Evolutionary conservation across 495 filamentous ascomycete genomes (phyloP), one percentile per base, ranked within the genome.

Genomic region (Hyphodiscus hymeniophilus): DNA sequence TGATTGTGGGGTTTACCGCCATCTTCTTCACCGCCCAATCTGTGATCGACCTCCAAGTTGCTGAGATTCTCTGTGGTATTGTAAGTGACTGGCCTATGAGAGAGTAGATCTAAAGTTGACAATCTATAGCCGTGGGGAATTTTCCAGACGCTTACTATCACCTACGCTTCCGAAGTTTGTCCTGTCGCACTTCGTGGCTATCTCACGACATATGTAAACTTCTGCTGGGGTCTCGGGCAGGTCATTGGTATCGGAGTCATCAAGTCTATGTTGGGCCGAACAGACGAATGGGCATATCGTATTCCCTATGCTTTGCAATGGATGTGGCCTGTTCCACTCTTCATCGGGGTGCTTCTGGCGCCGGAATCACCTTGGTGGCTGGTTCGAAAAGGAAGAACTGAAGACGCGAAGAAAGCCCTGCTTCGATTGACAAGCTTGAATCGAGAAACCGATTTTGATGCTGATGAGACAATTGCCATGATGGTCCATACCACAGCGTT

Each of bases 301-400:
- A 47, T 55, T 50, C 80, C 81, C 0, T 89, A 86, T 51, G 79
- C 78, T 3, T 60, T 89, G 7, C 87, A 92, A 64, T 92, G 87
- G 86, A 84, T 92, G 74, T 92, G 85, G 84, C 85, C 86, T 0
- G 58, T 84, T 3, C 85, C 85, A 2, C 70, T 92, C 5, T 75
- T 84, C 45, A 69, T 87, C 49, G 84, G 80, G 20, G 80, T 87
- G 47, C 71, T 67, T 41, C 74, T 86, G 18, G 83, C 84, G 0
- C 87, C 87, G 3, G 87, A 92, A 62, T 80, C 74, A 0, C 87
- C 87, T 0, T 90, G 58, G 85, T 90, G 86, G 85, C 73, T 89
- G 16, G 82, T 90, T 40, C 76, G 85, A 7, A 82, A 75, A 55
- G 84, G 82, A 4, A 74, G 72, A 24, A 69, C 76, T 13, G 76